Base-by-base conservation (phyloP, 1,284 basidiomycete species). In the Tilletia caries region DNA sequence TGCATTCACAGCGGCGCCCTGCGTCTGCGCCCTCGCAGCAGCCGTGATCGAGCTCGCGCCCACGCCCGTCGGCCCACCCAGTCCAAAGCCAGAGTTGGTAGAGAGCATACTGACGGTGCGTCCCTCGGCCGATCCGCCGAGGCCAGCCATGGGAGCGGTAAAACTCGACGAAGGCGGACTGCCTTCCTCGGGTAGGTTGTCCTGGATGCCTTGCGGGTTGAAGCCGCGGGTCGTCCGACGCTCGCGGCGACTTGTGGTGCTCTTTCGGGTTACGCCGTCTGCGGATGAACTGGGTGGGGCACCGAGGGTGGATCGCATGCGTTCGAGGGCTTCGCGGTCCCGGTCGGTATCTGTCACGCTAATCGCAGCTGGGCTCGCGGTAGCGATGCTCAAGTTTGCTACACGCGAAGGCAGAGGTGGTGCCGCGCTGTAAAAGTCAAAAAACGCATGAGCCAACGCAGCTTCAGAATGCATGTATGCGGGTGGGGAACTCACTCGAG, bases 231-330 rank as follows among this genome's bases (percentile, higher is more conserved):
- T 65, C 12, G 64, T 85, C 34, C 86, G 76, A 41, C 86, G 77
- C 52, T 85, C 86, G 60, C 86, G 78, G 20, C 78, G 67, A 44
- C 46, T 66, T 1, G 84, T 83, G 0, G 86, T 86, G 3, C 79
- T 73, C 12, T 85, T 77, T 32, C 86, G 72, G 15, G 58, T 62
- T 18, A 62, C 58, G 32, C 58, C 58, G 12, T 29, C 13, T 70
- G 65, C 15, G 75, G 70, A 8, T 58, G 46, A 23, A 65, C 33
- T 43, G 67, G 27, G 32, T 33, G 68, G 74, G 1, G 80, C 72
- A 1, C 75, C 77, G 34, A 86, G 80, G 1, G 85, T 86, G 66
- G 83, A 83, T 73, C 86, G 85, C 81, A 87, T 85, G 62, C 84
- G 84, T 34, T 83, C 83, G 25, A 87, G 77, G 0, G 87, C 87